Evolutionary conservation across 768 basidiomycete species (phyloP).

Genomic region (Phaffia australis): DNA sequence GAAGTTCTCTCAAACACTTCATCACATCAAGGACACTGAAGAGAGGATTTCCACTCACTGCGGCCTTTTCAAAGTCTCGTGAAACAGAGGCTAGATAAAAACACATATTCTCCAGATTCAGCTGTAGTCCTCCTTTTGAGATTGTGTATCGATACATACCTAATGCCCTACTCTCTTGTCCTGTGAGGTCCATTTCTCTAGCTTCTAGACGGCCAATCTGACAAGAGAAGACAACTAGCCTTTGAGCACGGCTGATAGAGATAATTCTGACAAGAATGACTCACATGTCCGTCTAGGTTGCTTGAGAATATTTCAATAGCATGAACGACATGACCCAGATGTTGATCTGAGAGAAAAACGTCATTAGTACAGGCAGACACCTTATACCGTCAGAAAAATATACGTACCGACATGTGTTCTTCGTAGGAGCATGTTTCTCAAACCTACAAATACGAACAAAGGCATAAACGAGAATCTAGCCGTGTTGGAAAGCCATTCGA

Average conservation of each 20-base stretch:
- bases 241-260: no score
- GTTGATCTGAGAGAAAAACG: no score
- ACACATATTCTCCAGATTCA: not conserved
- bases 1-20: no score
- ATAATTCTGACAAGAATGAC: not conserved
- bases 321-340: not conserved
- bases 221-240: not conserved
- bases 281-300: slow-evolving; percentile 20
- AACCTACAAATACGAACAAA: no score
- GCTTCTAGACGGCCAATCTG: not conserved
- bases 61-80: slow-evolving; percentile 25
- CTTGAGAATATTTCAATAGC: slow-evolving; percentile 16
- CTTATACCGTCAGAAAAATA: no score
- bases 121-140: not conserved
- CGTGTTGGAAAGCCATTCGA: no score
- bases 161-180: slow-evolving; percentile 20
- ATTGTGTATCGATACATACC: not conserved
- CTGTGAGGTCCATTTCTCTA: slow-evolving; percentile 18
- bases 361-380: no score
- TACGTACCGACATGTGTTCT: no score
- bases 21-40: no score
- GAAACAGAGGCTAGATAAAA: slow-evolving; percentile 10
- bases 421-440: no score
- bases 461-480: no score
- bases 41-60: not conserved